Base-by-base conservation (phyloP, 192 early-diverging fungal species). In the Spizellomyces sp. region DNA sequence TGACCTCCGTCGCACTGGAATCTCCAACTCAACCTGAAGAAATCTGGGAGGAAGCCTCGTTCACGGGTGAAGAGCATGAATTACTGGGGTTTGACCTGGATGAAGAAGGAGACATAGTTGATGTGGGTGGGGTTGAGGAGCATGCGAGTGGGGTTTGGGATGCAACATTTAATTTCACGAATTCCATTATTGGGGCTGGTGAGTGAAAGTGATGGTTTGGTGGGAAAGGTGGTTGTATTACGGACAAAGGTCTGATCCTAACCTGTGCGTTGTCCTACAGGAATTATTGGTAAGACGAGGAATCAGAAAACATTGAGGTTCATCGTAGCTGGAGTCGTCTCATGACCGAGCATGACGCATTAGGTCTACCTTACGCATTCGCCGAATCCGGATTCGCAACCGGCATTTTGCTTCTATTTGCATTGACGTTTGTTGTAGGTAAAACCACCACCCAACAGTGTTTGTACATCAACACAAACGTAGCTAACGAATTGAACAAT, bases 151-250 rank as follows among this genome's bases (percentile, higher is more conserved):
- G 64, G 6, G 64, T 81, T 10, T 73, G 55, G 67, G 73, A 81
- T 48, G 76, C 80, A 15, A 68, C 80, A 8, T 89, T 95, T 71
- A 95, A 95, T 69, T 91, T 97, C 81, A 92, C 94, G 41, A 97
- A 97, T 76, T 92, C 92, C 50, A 97, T 97, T 45, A 90, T 97
- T 68, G 95, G 95, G 9, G 95, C 95, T 17, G 95, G 95, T 77
- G 86, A 84, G 52, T 36, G 27, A 36, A 36, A 36, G 27, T 36
- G 27, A 3, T 36, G 27, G 27, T 0, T 36, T 36, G 27, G 27
- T 36, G 27, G 27, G 27, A 36, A 36, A 36, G 27, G 27, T 3
- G 27, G 27, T 36, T 36, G 27, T 3, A 36, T 2, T 36, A 3
- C 27, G 27, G 1, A 36, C 27, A 36, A 36, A 3, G 27, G 27